phyloP scores from a whole-genome alignment of 2,329 filamentous ascomycete species.

The Beauveria scarabaeidicola region DNA sequence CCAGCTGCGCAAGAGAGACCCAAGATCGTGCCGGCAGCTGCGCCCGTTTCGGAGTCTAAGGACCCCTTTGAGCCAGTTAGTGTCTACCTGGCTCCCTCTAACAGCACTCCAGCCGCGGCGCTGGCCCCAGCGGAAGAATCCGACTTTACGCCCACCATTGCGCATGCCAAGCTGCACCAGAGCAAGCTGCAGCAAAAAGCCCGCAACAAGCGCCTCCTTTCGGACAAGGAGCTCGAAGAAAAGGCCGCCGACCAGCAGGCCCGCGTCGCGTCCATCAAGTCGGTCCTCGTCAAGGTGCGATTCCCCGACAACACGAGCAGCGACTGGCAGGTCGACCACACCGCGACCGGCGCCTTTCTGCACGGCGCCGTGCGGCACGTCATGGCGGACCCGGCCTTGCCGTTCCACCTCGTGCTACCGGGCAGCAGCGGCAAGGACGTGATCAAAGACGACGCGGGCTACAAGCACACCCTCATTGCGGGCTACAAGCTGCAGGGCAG shows the following conservation, averaged over 20 bases:
- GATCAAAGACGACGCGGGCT: constrained; percentile 38
- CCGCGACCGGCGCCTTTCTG: constrained; percentile 61
- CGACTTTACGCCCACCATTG: constrained; percentile 70
- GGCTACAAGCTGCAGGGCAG: constrained; percentile 62
- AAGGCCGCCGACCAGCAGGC: constrained; percentile 58
- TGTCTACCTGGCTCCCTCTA: constrained; percentile 70
- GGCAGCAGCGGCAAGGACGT: constrained; percentile 36
- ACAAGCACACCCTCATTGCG: constrained; percentile 54
- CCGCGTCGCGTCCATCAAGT: constrained; percentile 55
- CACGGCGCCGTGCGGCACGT: constrained; percentile 67
- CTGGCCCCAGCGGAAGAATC: constrained; percentile 56
- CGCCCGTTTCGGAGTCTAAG: neutral
- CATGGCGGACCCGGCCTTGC: constrained; percentile 54
- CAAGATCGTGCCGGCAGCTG: constrained; percentile 1
- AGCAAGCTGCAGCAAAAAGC: constrained; percentile 51
- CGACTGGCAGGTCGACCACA: constrained; percentile 59
- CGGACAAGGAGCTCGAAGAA: constrained; percentile 71
- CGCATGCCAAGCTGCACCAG: constrained; percentile 69
- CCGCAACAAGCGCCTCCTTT: constrained; percentile 69
- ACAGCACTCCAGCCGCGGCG: constrained; percentile 68
- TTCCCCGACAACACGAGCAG: constrained; percentile 81
- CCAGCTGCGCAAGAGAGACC: neutral
- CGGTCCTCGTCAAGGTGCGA: constrained; percentile 68
- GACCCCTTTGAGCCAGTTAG: constrained; percentile 46
- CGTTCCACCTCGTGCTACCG: constrained; percentile 64